These are phyloP conservation scores for Triticum dicoccoides DNA, from an alignment of 176 grass and related monocot species.

Conservation along the genomic window DNA sequence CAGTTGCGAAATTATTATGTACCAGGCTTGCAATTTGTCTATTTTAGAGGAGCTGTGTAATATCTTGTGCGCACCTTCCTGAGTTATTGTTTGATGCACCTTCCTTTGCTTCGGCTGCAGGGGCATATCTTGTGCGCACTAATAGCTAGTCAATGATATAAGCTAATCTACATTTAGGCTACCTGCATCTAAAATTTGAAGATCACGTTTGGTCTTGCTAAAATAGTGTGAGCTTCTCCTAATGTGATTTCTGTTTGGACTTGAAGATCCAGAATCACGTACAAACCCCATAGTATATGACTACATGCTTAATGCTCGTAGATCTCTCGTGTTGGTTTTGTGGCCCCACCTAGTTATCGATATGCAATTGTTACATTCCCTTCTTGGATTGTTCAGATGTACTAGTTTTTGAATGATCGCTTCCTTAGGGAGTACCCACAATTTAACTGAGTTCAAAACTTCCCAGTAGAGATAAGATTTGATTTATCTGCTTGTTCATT, in stretches of 20 bases:
- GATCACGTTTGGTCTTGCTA: background rate
- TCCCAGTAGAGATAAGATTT: constrained; percentile 9
- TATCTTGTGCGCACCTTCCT: too few species aligned
- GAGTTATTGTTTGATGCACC: background rate
- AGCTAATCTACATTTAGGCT: background rate
- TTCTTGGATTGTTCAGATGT: constrained; percentile 14
- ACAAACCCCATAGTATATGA: background rate
- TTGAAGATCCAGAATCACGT: background rate
- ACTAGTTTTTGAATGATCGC: background rate
- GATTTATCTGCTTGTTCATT: constrained; percentile 5
- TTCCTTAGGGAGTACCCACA: background rate
- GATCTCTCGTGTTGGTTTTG: background rate
- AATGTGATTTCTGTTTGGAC: constrained; percentile 14
- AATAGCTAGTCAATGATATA: background rate
- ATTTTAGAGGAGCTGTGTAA: background rate
- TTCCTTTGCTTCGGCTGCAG: background rate
- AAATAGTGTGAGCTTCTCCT: constrained; percentile 5
- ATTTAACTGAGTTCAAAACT: background rate
- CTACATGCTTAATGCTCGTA: background rate
- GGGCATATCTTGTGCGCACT: background rate
- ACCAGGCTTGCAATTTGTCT: background rate
- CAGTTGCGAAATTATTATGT: background rate
- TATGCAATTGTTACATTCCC: constrained; percentile 27
- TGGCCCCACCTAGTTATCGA: constrained; percentile 1
- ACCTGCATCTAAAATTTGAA: background rate